Base-by-base conservation (phyloP, 306 rosid species). In the Astragalus membranaceus region DNA sequence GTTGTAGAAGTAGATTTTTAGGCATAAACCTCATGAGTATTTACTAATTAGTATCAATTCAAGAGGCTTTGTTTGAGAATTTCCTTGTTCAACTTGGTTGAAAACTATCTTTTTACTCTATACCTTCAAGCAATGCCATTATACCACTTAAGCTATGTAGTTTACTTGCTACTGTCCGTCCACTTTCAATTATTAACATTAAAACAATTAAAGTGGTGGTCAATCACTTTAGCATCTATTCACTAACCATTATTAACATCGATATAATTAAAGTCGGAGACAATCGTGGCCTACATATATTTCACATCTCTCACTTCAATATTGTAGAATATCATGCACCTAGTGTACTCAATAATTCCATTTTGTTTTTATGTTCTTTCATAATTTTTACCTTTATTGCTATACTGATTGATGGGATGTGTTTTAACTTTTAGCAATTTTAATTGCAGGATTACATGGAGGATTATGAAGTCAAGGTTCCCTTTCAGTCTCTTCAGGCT, bases 401-500 rank as follows among this genome's bases (percentile, higher is more conserved):
- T 26, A 12, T 43, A 47, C 14, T 64, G 70, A 53, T 51, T 50
- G 29, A 30, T 57, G 64, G 6, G 57, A 30, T 13, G 5, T 41
- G 44, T 26, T 48, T 37, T 26, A 39, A 68, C 58, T 51, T n/a
- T n/a, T n/a, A n/a, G n/a, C n/a, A n/a, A 64, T 49, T 69, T 16
- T 6, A 67, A 52, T 63, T 55, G 72, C 83, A 90, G 98, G 91
- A 90, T 78, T 94, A 49, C 88, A 87, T 94, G 95, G 97, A 94
- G 67, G 97, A 90, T 76, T 90, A 94, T 15, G 96, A 94, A 78
- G 88, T 84, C 17, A 43, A 69, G 33, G 92, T 90, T 56, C 97
- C 98, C 48, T 88, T 94, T 70, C 97, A 90, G 80, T 70, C 96
- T 41, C 90, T 94, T 74, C 83, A 88, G 84, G 97, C 92, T 70